Evolutionary conservation across 2,329 filamentous ascomycete genomes (phyloP).

Genomic region (Penicillium sp.): DNA sequence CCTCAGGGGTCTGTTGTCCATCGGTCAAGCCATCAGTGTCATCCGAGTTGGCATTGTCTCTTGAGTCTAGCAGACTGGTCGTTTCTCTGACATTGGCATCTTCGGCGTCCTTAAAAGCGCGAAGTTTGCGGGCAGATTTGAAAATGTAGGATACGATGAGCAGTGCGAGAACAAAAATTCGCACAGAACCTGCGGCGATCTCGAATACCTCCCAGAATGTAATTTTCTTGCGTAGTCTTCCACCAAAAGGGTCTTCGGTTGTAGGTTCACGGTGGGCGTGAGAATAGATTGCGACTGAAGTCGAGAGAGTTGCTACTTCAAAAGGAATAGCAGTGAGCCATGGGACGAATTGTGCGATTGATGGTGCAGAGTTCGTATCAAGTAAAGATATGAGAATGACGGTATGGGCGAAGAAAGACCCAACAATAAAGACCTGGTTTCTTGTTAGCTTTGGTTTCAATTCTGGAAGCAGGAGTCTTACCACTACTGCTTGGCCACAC

Average conservation of each 20-base stretch:
- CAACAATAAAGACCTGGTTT: conserved; percentile 74
- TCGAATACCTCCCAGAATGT: not conserved
- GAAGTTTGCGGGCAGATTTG: conserved; percentile 21
- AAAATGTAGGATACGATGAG: conserved; percentile 60
- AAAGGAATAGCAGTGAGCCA: conserved; percentile 72
- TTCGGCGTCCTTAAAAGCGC: not conserved
- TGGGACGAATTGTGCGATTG: conserved; percentile 71
- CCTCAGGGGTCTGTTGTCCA: not conserved
- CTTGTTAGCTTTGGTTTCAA: conserved; percentile 14
- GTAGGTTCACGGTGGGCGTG: conserved; percentile 62
- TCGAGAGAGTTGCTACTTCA: conserved; percentile 69
- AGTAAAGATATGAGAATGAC: conserved; percentile 82
- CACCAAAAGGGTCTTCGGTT: conserved; percentile 48
- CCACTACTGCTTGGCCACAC: conserved; percentile 74
- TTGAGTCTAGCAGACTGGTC: not conserved
- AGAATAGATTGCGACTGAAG: conserved; percentile 66
- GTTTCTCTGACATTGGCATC: not conserved
- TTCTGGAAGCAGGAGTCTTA: conserved; percentile 46
- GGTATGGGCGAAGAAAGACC: conserved; percentile 80
- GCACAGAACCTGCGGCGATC: conserved; percentile 56
- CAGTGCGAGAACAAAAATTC: conserved; percentile 63
- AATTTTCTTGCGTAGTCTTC: conserved; percentile 34
- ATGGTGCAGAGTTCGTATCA: conserved; percentile 78
- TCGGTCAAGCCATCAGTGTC: not conserved
- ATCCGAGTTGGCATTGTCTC: not conserved